A percentile compares a stretch with the other conserved stretches of the same genome.
Evolutionary conservation across 2,329 filamentous ascomycete genomes (phyloP).

Genomic region (Pseudocercospora ulei): DNA sequence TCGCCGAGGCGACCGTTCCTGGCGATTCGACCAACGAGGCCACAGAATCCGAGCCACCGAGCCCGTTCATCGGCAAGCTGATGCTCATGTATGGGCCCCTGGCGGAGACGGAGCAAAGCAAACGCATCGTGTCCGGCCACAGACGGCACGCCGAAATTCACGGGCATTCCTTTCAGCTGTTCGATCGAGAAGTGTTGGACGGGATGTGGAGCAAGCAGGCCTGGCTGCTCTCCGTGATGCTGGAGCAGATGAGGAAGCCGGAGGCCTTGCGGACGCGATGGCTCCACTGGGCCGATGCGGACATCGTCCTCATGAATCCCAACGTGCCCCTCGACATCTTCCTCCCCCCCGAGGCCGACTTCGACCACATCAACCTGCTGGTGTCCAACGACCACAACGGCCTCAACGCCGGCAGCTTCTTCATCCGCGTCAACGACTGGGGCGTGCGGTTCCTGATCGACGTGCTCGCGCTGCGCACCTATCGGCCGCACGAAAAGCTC

Average conservation of each 20-base stretch:
- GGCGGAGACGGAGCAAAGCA: constrained; percentile 7
- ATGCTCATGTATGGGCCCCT: constrained; percentile 16
- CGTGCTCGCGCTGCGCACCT: constrained; percentile 6
- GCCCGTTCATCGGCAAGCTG: constrained; percentile 9
- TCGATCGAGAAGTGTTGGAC: constrained; percentile 12
- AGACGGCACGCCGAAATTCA: constrained; percentile 10
- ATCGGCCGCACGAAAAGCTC: constrained; percentile 3
- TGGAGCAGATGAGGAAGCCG: constrained; percentile 29
- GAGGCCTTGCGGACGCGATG: constrained; percentile 25
- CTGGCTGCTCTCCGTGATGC: constrained; percentile 18
- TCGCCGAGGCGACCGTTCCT: too few relatives aligned
- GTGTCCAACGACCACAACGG: constrained; percentile 26
- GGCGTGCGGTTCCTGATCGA: constrained; percentile 7
- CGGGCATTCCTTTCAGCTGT: constrained; percentile 10
- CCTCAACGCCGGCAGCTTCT: constrained; percentile 31
- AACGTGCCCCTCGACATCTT: constrained; percentile 30
- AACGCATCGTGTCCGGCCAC: constrained; percentile 12
- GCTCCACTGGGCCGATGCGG: constrained; percentile 29
- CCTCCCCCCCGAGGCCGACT: constrained; percentile 27
- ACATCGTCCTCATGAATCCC: constrained; percentile 29
- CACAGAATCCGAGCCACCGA: too few relatives aligned
- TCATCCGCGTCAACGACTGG: constrained; percentile 26
- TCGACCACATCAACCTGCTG: constrained; percentile 26
- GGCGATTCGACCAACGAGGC: too few relatives aligned
- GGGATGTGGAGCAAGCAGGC: constrained; percentile 19